Percentiles rank a stretch among this genome's conserved stretches.
phyloP scores from a whole-genome alignment of 495 filamentous ascomycete species.

The Hypomontagnella submonticulosa region DNA sequence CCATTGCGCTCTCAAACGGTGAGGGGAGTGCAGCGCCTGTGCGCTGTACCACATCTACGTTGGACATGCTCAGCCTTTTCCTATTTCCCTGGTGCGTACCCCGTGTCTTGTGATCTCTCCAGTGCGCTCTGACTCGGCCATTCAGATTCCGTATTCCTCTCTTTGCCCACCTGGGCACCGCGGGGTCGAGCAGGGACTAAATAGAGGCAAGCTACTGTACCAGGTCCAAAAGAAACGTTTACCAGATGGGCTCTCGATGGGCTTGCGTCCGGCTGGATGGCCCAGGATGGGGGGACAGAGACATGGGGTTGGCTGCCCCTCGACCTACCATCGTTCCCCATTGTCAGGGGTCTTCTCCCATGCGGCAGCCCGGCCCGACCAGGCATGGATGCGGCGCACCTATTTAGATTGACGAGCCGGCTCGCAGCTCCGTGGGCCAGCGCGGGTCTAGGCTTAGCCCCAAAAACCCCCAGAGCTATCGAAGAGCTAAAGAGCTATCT shows the following conservation, averaged over 20 bases:
- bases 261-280: too few species aligned
- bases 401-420: constrained; percentile 50
- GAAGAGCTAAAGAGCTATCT: constrained; percentile 1
- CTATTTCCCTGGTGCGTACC: constrained; percentile 41
- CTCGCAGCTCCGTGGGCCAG: constrained; percentile 46
- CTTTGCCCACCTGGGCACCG: constrained; percentile 42
- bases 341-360: constrained; percentile 35
- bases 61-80: constrained; percentile 49
- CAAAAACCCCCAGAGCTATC: constrained; percentile 1
- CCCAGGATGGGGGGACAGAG: too few species aligned
- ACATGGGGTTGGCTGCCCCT: constrained; percentile 11
- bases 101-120: constrained; percentile 50
- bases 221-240: constrained; percentile 6
- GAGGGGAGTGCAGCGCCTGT: constrained; percentile 48
- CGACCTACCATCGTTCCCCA: constrained; percentile 1
- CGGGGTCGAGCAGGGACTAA: constrained; percentile 50
- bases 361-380: constrained; percentile 50
- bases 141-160: constrained; percentile 49
- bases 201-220: constrained; percentile 30
- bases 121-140: constrained; percentile 47
- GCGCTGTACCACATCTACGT: constrained; percentile 51
- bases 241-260: too few species aligned
- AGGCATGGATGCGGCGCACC: constrained; percentile 43
- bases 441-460: constrained; percentile 24
- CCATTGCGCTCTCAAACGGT: constrained; percentile 45